phyloP scores from a whole-genome alignment of 148 eudicot species.

The Rhododendron simsii region DNA sequence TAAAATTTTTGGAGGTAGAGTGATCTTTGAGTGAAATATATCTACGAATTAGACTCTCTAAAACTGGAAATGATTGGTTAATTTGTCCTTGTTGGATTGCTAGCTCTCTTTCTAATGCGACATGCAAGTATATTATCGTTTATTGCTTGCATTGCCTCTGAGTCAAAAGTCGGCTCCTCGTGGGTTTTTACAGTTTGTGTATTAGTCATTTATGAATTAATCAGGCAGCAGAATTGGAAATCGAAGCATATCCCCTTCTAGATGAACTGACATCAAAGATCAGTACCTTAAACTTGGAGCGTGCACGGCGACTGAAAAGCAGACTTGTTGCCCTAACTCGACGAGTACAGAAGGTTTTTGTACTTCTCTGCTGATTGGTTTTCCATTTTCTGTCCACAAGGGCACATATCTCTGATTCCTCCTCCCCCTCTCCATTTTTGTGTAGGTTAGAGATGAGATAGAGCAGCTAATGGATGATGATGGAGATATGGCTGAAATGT shows the following conservation, averaged over 20 bases:
- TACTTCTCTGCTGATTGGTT: background rate
- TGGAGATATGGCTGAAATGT: conserved; percentile 99
- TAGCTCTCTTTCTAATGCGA: background rate
- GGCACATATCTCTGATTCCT: background rate
- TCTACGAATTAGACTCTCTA: background rate
- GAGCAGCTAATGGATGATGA: conserved; percentile 99
- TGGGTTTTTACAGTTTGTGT: background rate
- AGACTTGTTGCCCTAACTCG: conserved; percentile 85
- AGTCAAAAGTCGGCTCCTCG: background rate
- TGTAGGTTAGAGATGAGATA: conserved; percentile 95
- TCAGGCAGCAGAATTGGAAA: conserved; percentile 90
- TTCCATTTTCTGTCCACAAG: conserved; percentile 1
- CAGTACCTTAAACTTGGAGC: conserved; percentile 86
- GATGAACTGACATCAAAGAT: conserved; percentile 96
- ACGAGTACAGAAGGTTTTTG: conserved; percentile 86
- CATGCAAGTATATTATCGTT: no score
- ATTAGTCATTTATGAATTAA: conserved; percentile 4
- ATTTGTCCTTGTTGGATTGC: background rate
- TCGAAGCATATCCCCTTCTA: conserved; percentile 86
- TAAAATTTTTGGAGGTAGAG: background rate
- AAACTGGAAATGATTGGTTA: background rate
- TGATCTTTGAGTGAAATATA: background rate
- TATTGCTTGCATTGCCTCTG: background rate
- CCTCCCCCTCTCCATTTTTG: background rate
- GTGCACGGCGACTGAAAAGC: conserved; percentile 89